Percentiles rank a stretch among this genome's conserved stretches.
Conservation (phyloP, 495 filamentous ascomycete genomes). For the Astrothelium subdiscretum region DNA sequence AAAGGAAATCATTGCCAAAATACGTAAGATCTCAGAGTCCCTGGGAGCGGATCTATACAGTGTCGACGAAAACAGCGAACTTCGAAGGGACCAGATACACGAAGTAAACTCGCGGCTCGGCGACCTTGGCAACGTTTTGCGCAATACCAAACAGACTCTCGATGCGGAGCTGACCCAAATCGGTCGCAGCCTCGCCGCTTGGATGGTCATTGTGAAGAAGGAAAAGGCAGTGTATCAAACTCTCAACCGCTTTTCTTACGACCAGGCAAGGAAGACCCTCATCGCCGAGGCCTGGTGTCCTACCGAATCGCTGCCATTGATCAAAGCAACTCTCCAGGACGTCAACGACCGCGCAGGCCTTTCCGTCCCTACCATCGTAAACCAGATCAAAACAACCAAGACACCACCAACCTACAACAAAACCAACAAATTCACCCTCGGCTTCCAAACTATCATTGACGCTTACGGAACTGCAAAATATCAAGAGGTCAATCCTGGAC, state of each 20-base stretch:
- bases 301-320: slow-evolving; percentile 75
- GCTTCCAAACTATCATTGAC: slow-evolving; percentile 97
- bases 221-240: slow-evolving; percentile 98
- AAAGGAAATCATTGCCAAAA: slow-evolving; percentile 95
- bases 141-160: slow-evolving; percentile 92
- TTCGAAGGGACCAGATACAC: slow-evolving; percentile 86
- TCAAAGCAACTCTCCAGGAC: slow-evolving; percentile 92
- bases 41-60: slow-evolving; percentile 90
- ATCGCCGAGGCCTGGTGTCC: slow-evolving; percentile 98
- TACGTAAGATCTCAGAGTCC: slow-evolving; percentile 95
- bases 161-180: slow-evolving; percentile 90
- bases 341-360: slow-evolving; percentile 91
- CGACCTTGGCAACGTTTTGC: slow-evolving; percentile 80
- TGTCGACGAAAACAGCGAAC: slow-evolving; percentile 92
- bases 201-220: slow-evolving; percentile 95
- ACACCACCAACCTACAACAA: slow-evolving; percentile 92
- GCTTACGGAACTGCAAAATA: slow-evolving; percentile 97
- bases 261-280: slow-evolving; percentile 86
- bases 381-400: slow-evolving; percentile 90
- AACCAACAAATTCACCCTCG: slow-evolving; percentile 96
- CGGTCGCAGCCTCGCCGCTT: slow-evolving; percentile 74
- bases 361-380: slow-evolving; percentile 93
- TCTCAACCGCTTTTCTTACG: slow-evolving; percentile 91
- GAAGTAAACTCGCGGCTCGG: slow-evolving; percentile 88
- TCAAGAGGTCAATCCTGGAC: slow-evolving; percentile 88